A percentile compares a stretch with the other conserved stretches of the same genome.
These are phyloP conservation scores for Tephrocybe sp. DNA, from an alignment of 768 basidiomycete species.

Conservation along the genomic window DNA sequence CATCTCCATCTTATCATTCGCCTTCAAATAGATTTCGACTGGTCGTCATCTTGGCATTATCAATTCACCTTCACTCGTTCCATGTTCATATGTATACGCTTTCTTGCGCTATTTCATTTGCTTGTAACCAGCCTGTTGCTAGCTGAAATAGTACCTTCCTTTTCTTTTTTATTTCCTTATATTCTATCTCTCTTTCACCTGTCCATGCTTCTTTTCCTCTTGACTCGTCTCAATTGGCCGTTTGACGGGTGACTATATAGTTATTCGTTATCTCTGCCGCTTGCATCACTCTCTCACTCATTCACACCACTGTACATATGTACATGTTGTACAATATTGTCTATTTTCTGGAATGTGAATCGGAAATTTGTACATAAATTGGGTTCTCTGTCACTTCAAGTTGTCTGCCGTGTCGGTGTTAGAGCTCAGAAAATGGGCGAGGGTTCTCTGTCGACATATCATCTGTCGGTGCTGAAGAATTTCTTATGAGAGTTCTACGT, in stretches of 20 bases:
- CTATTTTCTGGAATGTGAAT: too few relatives aligned
- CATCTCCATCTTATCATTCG: not conserved
- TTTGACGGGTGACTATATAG: conserved; percentile 15
- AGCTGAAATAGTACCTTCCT: not conserved
- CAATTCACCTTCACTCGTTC: not conserved
- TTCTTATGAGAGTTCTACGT: too few relatives aligned
- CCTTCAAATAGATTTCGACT: conserved; percentile 11
- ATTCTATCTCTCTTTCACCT: conserved; percentile 6
- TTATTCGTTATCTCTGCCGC: conserved; percentile 15
- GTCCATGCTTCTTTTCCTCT: conserved; percentile 7
- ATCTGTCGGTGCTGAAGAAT: too few relatives aligned
- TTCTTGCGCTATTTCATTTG: not conserved
- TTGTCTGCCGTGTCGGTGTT: too few relatives aligned
- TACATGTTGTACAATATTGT: too few relatives aligned
- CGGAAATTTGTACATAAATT: too few relatives aligned
- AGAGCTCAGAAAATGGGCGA: too few relatives aligned
- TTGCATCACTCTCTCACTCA: conserved; percentile 3
- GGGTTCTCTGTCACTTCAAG: too few relatives aligned
- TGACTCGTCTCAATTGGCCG: conserved; percentile 9
- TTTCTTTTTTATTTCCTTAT: not conserved
- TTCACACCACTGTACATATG: too few relatives aligned
- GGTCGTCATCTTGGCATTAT: conserved; percentile 14
- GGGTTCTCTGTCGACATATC: too few relatives aligned
- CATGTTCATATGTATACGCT: too few relatives aligned
- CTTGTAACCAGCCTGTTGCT: conserved; percentile 2